Evolutionary conservation across 768 basidiomycete genomes (phyloP), one percentile per base, ranked within the genome.

Genomic region (Tricholoma flavovirens): DNA sequence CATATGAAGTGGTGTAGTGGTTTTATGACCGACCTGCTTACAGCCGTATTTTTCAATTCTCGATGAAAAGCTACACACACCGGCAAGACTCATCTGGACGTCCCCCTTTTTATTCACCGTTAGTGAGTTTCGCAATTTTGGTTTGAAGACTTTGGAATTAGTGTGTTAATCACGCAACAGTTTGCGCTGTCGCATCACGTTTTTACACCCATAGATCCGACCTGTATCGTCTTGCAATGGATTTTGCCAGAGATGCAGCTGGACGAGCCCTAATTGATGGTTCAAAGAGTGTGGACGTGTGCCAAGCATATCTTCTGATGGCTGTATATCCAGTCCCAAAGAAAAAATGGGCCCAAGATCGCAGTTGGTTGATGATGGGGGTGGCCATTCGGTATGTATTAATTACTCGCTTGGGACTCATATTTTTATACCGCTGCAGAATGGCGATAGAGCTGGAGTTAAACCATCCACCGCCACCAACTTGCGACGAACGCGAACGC

Each of bases 361-460:
- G 84, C 26, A 85, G 84, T 59, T 88, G 86, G 83, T 72, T 88
- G 58, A 76, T 85, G 50, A 83, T 87, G 66, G 87, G 87, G 12
- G 77, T 89, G 57, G 87, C 87, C 6, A 83, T 85, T 51, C 73
- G 84, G 83, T 83, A 64, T 30, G 60, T 52, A 22, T 30, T 15
- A 8, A 11, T 30, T 15, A 17, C 17, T 17, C 5, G 5, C 10
- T 29, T 49, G 26, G 11, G n/a, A n/a, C 46, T 30, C 46, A 29
- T 29, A 26, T 49, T 12, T 9, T 49, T 4, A 49, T n/a, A 49
- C 29, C 14, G 9, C 26, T 29, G 9, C 51, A 85, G 87, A 53
- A 82, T 90, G 73, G 90, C 86, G 0, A 79, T 84, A 35, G 87
- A 90, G 64, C 76, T 92, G 12, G 83, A 83, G 54, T 69, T 90